Conservation (phyloP, 306 rosid genomes). For the Oemleria cerasiformis region DNA sequence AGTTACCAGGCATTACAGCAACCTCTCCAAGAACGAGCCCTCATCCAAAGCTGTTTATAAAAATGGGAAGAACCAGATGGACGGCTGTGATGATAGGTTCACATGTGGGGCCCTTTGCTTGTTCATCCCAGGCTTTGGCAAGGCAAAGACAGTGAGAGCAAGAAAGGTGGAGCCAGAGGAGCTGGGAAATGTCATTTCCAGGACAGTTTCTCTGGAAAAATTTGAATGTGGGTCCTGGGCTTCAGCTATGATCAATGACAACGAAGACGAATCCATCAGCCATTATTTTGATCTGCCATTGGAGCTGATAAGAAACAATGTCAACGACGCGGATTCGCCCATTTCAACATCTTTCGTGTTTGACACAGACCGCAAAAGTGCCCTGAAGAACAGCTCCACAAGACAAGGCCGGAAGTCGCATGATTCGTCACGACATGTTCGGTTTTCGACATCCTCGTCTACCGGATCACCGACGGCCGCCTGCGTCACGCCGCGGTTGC, state of each 20-base stretch:
- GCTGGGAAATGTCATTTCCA: constrained; percentile 38
- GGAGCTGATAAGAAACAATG: constrained; percentile 52
- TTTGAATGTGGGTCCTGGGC: constrained; percentile 99
- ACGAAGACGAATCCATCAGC: constrained; percentile 40
- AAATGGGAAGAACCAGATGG: constrained; percentile 24
- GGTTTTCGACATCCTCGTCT: constrained; percentile 53
- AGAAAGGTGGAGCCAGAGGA: constrained; percentile 33
- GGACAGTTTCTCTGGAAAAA: constrained; percentile 75
- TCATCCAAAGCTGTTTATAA: constrained; percentile 28
- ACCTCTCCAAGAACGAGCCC: constrained; percentile 38
- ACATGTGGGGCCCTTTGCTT: constrained; percentile 78
- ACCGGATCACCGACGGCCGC: constrained; percentile 60
- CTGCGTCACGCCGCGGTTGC: constrained; percentile 67
- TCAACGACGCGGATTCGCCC: constrained; percentile 51
- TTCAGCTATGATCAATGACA: constrained; percentile 39
- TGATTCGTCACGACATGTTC: constrained; percentile 57
- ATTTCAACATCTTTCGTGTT: constrained; percentile 42
- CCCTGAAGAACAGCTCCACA: constrained; percentile 46
- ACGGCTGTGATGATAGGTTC: constrained; percentile 34
- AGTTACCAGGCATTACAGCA: constrained; percentile 24
- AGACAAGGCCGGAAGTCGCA: constrained; percentile 53
- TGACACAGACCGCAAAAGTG: constrained; percentile 57
- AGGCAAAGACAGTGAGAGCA: constrained; percentile 46
- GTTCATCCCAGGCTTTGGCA: constrained; percentile 64
- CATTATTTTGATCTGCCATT: constrained; percentile 76